Evolutionary conservation across 352 stramenopile genomes (phyloP).

Genomic region (Aphanomyces cochlioides): DNA sequence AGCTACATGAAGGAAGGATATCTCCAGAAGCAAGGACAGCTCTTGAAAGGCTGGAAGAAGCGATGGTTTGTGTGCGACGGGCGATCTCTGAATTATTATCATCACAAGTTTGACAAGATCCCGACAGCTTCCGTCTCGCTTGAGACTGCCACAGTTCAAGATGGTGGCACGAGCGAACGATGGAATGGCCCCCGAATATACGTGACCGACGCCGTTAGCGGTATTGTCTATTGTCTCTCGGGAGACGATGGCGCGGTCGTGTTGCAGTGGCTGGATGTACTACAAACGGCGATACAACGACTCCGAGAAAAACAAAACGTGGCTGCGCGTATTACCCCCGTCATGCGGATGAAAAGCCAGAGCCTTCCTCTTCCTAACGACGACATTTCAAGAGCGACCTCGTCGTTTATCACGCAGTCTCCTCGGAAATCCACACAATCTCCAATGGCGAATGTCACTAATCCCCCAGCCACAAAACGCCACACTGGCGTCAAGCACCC

Average conservation of each 20-base stretch:
- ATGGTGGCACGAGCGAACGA: slow-evolving; percentile 73
- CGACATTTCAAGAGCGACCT: slow-evolving; percentile 12
- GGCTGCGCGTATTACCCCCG: background rate
- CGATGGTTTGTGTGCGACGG: slow-evolving; percentile 54
- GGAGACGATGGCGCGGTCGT: slow-evolving; percentile 62
- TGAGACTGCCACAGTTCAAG: slow-evolving; percentile 70
- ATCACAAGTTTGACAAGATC: slow-evolving; percentile 67
- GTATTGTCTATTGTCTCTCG: slow-evolving; percentile 79
- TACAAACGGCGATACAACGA: slow-evolving; percentile 46
- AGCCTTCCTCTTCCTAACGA: background rate
- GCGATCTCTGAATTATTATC: slow-evolving; percentile 77
- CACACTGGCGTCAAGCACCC: slow-evolving; percentile 5
- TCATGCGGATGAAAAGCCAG: background rate
- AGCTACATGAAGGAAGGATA: slow-evolving; percentile 32
- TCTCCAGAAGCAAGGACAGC: slow-evolving; percentile 32
- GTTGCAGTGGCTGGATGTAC: slow-evolving; percentile 63
- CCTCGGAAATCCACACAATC: slow-evolving; percentile 37
- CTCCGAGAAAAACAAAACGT: background rate
- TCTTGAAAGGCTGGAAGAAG: slow-evolving; percentile 32
- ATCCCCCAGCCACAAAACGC: slow-evolving; percentile 21
- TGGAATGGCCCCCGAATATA: slow-evolving; percentile 83
- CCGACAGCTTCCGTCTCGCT: slow-evolving; percentile 76
- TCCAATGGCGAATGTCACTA: background rate
- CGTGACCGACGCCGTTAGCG: slow-evolving; percentile 60
- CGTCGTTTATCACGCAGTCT: slow-evolving; percentile 25